These are phyloP conservation scores for Durusdinium trenchii DNA, from an alignment of 73 alveolate species.

Conservation along the genomic window DNA sequence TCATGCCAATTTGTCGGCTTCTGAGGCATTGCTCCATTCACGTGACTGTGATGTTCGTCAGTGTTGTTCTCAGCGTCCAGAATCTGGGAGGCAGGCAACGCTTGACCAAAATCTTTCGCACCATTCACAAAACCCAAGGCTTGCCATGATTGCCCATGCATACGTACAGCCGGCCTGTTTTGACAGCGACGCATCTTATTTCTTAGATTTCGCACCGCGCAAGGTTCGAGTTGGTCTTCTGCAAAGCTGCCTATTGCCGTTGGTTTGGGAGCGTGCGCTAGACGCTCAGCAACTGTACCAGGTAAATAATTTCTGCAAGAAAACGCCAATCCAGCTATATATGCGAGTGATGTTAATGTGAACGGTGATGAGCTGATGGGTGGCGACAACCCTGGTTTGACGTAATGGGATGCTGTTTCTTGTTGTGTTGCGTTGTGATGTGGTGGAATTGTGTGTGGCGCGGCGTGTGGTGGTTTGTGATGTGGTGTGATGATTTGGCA, in stretches of 20 bases:
- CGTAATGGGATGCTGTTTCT: no score
- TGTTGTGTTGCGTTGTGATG: no score
- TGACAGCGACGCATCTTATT: background rate
- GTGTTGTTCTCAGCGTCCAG: background rate
- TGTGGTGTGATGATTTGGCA: no score
- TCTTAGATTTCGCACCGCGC: background rate
- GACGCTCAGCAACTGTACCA: background rate
- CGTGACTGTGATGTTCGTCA: constrained; percentile 34
- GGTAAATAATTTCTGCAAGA: background rate
- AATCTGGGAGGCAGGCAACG: no score
- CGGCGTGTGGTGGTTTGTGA: no score
- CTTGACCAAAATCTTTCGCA: no score
- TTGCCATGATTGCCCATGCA: constrained; percentile 81
- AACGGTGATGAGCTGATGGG: no score
- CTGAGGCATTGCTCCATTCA: constrained; percentile 42
- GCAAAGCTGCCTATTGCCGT: constrained; percentile 59
- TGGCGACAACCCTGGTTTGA: no score
- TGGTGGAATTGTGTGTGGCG: no score
- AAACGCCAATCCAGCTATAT: no score
- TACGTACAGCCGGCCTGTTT: background rate
- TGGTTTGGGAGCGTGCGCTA: constrained; percentile 61
- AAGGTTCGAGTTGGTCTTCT: constrained; percentile 59
- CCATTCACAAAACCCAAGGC: background rate
- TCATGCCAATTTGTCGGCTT: background rate
- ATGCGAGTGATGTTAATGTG: no score